A percentile compares a stretch with the other conserved stretches of the same genome.
phyloP scores from a whole-genome alignment of 352 stramenopile genomes.

The Phytophthora cactorum region DNA sequence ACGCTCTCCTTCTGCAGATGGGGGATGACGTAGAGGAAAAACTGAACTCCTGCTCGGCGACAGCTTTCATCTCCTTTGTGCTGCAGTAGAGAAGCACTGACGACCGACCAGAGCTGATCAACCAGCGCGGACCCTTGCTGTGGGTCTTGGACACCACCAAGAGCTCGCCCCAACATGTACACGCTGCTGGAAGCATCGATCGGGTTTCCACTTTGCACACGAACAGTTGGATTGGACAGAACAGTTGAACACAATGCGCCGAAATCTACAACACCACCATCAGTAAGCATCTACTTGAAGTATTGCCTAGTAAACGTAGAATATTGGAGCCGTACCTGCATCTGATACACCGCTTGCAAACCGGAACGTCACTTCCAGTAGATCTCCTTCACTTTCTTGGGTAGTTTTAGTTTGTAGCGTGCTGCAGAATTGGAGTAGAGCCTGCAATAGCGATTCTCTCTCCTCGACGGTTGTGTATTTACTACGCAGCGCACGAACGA shows the following conservation, averaged over 20 bases:
- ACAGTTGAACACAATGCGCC: conserved; percentile 54
- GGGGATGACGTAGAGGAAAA: conserved; percentile 57
- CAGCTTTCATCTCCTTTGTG: conserved; percentile 40
- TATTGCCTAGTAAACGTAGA: background rate
- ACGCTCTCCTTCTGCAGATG: conserved; percentile 20
- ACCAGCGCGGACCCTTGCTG: conserved; percentile 38
- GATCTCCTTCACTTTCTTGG: conserved; percentile 43
- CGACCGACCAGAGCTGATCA: conserved; percentile 59
- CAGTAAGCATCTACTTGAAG: conserved; percentile 1
- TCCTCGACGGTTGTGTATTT: conserved; percentile 71
- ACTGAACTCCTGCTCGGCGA: conserved; percentile 45
- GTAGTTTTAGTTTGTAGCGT: conserved; percentile 14
- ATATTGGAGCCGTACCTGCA: conserved; percentile 42
- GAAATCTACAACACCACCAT: conserved; percentile 47
- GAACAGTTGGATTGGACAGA: conserved; percentile 39
- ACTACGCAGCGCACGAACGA: conserved; percentile 30
- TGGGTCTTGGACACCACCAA: conserved; percentile 49
- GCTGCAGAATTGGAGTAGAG: conserved; percentile 36
- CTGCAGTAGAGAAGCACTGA: conserved; percentile 39
- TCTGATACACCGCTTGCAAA: conserved; percentile 52
- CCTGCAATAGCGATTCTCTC: conserved; percentile 47
- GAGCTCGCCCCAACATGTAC: conserved; percentile 60
- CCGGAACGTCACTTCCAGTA: conserved; percentile 74
- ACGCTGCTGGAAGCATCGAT: conserved; percentile 38
- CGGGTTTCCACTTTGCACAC: conserved; percentile 40